Conservation (phyloP, 2,329 filamentous ascomycete species). For the Neofusicoccum umdonicola region DNA sequence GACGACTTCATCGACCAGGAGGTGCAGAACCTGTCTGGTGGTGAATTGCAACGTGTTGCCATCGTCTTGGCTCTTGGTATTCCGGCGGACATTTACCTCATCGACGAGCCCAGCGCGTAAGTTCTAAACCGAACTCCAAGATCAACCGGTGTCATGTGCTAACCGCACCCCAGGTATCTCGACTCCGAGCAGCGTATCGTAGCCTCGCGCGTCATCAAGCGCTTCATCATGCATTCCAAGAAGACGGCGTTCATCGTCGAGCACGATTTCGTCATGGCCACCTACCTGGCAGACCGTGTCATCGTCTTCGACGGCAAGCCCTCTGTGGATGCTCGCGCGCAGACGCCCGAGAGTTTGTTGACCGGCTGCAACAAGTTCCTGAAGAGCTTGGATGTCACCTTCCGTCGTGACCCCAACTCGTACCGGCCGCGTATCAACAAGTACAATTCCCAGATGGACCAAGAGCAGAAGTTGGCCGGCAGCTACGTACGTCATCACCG, state of each 20-base stretch:
- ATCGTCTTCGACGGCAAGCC: conserved; percentile 98
- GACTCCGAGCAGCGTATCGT: conserved; percentile 99
- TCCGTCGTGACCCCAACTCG: conserved; percentile 95
- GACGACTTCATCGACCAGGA: conserved; percentile 99
- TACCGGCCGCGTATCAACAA: conserved; percentile 99
- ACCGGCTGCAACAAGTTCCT: conserved; percentile 96
- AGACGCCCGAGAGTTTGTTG: conserved; percentile 84
- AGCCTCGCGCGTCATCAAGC: conserved; percentile 95
- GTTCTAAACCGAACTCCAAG: not conserved
- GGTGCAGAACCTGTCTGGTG: conserved; percentile 97
- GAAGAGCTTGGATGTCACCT: conserved; percentile 95
- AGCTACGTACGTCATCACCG: conserved; percentile 70
- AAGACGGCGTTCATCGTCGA: conserved; percentile 99
- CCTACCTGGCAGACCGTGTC: conserved; percentile 82
- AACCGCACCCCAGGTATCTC: conserved; percentile 59
- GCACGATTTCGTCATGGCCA: conserved; percentile 99
- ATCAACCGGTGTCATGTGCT: not conserved
- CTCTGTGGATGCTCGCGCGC: conserved; percentile 82
- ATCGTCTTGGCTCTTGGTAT: conserved; percentile 95
- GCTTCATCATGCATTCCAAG: conserved; percentile 99
- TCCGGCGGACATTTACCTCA: conserved; percentile 96
- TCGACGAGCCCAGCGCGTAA: conserved; percentile 86
- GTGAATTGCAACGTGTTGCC: conserved; percentile 98
- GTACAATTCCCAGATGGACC: conserved; percentile 88
- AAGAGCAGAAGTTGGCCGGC: conserved; percentile 90